These are phyloP conservation scores for Monosporascus sp. DNA, from an alignment of 2,329 filamentous ascomycete species.

Conservation along the genomic window DNA sequence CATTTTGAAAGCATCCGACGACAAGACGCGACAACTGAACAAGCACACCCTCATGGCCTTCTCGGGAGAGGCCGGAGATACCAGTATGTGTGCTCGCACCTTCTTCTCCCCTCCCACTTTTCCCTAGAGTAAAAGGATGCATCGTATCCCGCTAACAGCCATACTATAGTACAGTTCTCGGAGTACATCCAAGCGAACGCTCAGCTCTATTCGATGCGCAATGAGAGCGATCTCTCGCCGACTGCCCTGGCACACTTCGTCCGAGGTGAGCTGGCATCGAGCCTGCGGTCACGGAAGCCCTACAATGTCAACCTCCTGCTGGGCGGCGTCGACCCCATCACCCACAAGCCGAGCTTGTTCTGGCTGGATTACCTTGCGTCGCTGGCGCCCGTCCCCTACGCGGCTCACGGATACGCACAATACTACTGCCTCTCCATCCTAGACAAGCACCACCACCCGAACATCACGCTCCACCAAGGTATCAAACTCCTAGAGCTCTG, in stretches of 20 bases:
- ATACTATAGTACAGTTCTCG: conserved; percentile 83
- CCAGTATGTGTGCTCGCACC: conserved; percentile 52
- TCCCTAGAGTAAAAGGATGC: not conserved
- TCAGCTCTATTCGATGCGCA: conserved; percentile 97
- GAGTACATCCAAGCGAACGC: conserved; percentile 99
- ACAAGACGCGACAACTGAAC: conserved; percentile 93
- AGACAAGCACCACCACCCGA: conserved; percentile 96
- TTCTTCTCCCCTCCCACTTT: not conserved
- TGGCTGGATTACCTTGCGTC: conserved; percentile 97
- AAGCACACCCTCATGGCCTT: conserved; percentile 93
- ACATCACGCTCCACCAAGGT: conserved; percentile 84
- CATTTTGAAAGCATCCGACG: conserved; percentile 89
- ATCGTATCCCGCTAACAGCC: conserved; percentile 8
- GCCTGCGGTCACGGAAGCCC: conserved; percentile 84
- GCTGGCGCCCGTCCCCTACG: conserved; percentile 83
- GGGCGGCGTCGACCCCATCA: conserved; percentile 89
- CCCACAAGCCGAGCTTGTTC: conserved; percentile 84
- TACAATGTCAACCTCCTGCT: conserved; percentile 97
- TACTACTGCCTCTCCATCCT: conserved; percentile 98
- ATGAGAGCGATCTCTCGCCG: conserved; percentile 86
- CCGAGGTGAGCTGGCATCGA: conserved; percentile 85
- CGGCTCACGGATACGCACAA: conserved; percentile 97
- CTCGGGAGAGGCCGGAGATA: conserved; percentile 94
- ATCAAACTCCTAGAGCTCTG: conserved; percentile 92
- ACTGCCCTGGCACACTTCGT: conserved; percentile 89